Conservation (phyloP, 257 asterid species). For the Eucommia ulmoides region DNA sequence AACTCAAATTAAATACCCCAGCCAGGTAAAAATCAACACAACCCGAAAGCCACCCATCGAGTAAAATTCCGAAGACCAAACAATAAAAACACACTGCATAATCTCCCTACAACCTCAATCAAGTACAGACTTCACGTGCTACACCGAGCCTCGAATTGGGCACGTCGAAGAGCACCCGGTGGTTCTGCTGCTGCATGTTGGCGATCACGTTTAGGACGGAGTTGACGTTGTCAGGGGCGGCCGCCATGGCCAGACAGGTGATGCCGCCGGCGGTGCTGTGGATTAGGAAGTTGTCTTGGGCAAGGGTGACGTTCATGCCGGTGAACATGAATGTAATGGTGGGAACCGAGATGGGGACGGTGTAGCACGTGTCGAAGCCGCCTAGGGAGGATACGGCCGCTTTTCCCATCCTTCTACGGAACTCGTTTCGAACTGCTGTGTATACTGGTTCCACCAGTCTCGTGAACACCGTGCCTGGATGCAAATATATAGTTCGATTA, state of each 20-base stretch:
- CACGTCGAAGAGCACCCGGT: slow-evolving; percentile 47
- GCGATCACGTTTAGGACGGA: slow-evolving; percentile 58
- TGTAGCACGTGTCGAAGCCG: slow-evolving; percentile 92
- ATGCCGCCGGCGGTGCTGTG: slow-evolving; percentile 42
- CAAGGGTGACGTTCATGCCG: slow-evolving; percentile 77
- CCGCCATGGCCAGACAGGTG: slow-evolving; percentile 71
- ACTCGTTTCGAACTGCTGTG: slow-evolving; percentile 61
- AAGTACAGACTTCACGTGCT: slow-evolving; percentile 40
- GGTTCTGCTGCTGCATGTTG: slow-evolving; percentile 75
- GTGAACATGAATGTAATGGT: slow-evolving; percentile 62
- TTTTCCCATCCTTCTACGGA: slow-evolving; percentile 59
- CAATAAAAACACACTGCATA: too few relatives aligned
- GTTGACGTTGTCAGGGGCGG: slow-evolving; percentile 36
- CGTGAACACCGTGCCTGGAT: slow-evolving; percentile 75
- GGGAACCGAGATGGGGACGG: slow-evolving; percentile 44
- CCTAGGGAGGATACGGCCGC: slow-evolving; percentile 59
- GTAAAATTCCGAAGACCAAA: too few relatives aligned
- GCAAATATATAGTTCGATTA: too few relatives aligned
- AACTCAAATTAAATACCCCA: too few relatives aligned
- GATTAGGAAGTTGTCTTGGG: slow-evolving; percentile 74
- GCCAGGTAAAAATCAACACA: too few relatives aligned
- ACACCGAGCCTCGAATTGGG: slow-evolving; percentile 47
- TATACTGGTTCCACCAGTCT: slow-evolving; percentile 76
- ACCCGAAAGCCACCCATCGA: too few relatives aligned
- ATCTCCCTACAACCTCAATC: not conserved